Conservation (phyloP, 805 yeast species). For the Candida parachauliodes region DNA sequence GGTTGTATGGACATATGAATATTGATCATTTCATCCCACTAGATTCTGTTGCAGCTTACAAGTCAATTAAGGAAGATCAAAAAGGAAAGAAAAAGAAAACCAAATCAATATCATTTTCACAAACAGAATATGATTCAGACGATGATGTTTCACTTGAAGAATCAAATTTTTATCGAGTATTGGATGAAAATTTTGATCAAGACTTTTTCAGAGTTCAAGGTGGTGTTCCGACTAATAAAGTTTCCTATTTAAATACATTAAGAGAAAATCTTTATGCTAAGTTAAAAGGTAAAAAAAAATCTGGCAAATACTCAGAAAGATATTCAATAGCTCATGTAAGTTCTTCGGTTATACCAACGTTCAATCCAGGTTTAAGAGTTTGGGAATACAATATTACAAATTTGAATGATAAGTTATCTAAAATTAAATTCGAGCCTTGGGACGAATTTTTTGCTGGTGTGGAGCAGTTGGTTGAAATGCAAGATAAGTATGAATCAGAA, state of each 20-base stretch:
- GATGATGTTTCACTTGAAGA: slow-evolving; percentile 12
- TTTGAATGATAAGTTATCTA: slow-evolving; percentile 24
- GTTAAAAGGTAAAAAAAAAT: slow-evolving; percentile 42
- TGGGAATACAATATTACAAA: slow-evolving; percentile 82
- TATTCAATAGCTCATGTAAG: slow-evolving; percentile 68
- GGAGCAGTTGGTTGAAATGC: slow-evolving; percentile 29
- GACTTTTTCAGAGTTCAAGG: slow-evolving; percentile 36
- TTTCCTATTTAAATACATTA: slow-evolving; percentile 54
- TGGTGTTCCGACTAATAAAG: slow-evolving; percentile 69
- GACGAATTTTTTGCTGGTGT: slow-evolving; percentile 49
- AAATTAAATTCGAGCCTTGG: slow-evolving; percentile 50
- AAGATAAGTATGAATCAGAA: slow-evolving; percentile 20
- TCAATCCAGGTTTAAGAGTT: slow-evolving; percentile 75
- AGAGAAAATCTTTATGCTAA: slow-evolving; percentile 51
- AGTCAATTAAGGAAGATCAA: slow-evolving; percentile 33
- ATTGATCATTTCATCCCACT: slow-evolving; percentile 80
- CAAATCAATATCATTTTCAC: not conserved
- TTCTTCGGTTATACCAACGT: slow-evolving; percentile 79
- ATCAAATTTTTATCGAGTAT: slow-evolving; percentile 9
- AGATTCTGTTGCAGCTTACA: slow-evolving; percentile 67
- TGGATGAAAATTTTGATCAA: slow-evolving; percentile 12
- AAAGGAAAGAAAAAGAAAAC: slow-evolving; percentile 12
- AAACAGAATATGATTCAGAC: slow-evolving; percentile 19
- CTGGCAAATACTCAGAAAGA: slow-evolving; percentile 48
- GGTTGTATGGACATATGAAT: slow-evolving; percentile 87